Conservation (phyloP, 2,329 filamentous ascomycete genomes). For the Exserohilum rostratum region DNA sequence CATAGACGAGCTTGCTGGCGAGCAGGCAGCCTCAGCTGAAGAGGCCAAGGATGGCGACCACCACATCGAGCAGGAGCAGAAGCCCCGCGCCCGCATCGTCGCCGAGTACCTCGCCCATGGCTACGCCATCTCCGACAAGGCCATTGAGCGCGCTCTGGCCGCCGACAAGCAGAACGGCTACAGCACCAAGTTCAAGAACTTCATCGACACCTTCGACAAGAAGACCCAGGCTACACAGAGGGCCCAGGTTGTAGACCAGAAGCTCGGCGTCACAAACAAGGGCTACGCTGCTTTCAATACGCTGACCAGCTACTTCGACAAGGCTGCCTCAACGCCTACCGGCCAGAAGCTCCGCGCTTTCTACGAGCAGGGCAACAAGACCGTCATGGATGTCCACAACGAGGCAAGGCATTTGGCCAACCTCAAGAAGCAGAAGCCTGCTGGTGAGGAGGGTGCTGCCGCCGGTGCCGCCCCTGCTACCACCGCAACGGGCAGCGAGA, state of each 20-base stretch:
- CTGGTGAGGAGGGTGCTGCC: constrained; percentile 47
- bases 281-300: constrained; percentile 71
- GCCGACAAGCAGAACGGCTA: constrained; percentile 91
- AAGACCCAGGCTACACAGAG: constrained; percentile 90
- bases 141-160: constrained; percentile 81
- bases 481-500: constrained; percentile 53
- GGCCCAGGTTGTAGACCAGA: constrained; percentile 81
- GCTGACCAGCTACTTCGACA: constrained; percentile 90
- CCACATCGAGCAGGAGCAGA: constrained; percentile 91
- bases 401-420: constrained; percentile 89
- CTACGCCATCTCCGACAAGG: constrained; percentile 79
- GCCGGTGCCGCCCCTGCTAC: constrained; percentile 51
- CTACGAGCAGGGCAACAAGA: constrained; percentile 82
- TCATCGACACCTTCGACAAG: constrained; percentile 76
- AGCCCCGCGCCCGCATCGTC: constrained; percentile 89
- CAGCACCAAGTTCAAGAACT: constrained; percentile 76
- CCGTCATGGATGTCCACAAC: constrained; percentile 90
- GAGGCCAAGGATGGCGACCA: constrained; percentile 61
- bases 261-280: constrained; percentile 79
- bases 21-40: constrained; percentile 63
- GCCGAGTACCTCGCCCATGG: constrained; percentile 97
- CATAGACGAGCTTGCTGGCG: constrained; percentile 67
- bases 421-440: constrained; percentile 67
- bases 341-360: constrained; percentile 88
- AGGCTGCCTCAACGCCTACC: constrained; percentile 83